A percentile compares a stretch with the other conserved stretches of the same genome.
Conservation (phyloP, 2,329 filamentous ascomycete genomes). For the Alternaria conjuncta region DNA sequence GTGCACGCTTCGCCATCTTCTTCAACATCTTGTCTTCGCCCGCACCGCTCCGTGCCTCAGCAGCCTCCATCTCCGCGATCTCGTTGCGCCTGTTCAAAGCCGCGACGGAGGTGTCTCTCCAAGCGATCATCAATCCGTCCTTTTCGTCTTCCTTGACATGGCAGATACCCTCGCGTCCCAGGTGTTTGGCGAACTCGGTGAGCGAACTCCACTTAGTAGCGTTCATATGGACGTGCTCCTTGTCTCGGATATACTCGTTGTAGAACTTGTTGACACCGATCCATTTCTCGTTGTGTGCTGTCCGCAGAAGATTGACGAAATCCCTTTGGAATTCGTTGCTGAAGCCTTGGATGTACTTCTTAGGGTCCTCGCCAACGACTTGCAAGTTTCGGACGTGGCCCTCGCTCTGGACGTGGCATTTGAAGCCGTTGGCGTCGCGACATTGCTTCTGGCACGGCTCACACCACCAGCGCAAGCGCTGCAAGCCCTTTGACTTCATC, state of each 20-base stretch:
- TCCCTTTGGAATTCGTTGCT: slow-evolving; percentile 81
- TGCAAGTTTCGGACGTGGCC: slow-evolving; percentile 76
- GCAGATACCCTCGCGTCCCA: slow-evolving; percentile 87
- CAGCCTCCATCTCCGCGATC: slow-evolving; percentile 79
- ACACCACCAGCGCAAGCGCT: slow-evolving; percentile 91
- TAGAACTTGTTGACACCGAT: slow-evolving; percentile 94
- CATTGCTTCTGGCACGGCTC: slow-evolving; percentile 77
- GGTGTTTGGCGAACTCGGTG: slow-evolving; percentile 86
- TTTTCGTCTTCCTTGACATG: slow-evolving; percentile 83
- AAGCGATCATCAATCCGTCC: slow-evolving; percentile 84
- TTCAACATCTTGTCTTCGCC: slow-evolving; percentile 81
- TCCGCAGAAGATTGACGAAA: slow-evolving; percentile 78
- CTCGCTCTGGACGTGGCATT: slow-evolving; percentile 79
- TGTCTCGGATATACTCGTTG: slow-evolving; percentile 65
- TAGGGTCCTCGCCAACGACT: slow-evolving; percentile 88
- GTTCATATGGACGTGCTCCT: slow-evolving; percentile 64
- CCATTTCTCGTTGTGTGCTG: slow-evolving; percentile 87
- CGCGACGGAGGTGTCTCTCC: slow-evolving; percentile 91
- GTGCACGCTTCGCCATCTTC: slow-evolving; percentile 82
- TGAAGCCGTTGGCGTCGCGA: slow-evolving; percentile 78
- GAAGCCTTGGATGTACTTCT: slow-evolving; percentile 82
- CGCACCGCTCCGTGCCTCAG: slow-evolving; percentile 91
- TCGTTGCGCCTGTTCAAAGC: slow-evolving; percentile 81
- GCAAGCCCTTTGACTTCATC: slow-evolving; percentile 69
- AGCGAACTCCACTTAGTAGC: slow-evolving; percentile 86